Base-by-base conservation (phyloP, 202 grass and related monocot genomes). In the Eragrostis tef region DNA sequence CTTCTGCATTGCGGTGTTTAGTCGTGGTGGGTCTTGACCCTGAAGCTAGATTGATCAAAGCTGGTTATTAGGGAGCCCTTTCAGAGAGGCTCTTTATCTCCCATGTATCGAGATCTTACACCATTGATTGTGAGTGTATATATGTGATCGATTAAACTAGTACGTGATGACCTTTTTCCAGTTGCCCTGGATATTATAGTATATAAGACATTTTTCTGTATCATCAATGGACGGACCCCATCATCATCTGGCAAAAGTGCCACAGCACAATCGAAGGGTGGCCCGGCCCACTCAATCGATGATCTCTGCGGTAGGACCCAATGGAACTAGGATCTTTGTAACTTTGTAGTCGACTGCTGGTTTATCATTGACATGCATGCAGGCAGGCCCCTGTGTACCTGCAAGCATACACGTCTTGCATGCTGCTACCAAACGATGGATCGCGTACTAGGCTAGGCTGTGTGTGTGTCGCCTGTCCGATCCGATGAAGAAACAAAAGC, bases 301-400 rank as follows among this genome's bases (percentile, higher is more conserved):
- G 16, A 20, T 54, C 14, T 5, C 19, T 25, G 56, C 34, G 3
- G 43, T 54, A 70, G 87, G 77, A 54, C 70, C 81, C 87, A 8
- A 14, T n/a, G 76, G 48, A 88, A 85, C 81, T 68, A 76, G 70
- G 81, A 88, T 84, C 50, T 80, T 88, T 88, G 86, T 84, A 75
- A 47, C 14, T 88, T 84, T 80, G 62, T 75, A 12, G 14, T 27
- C 13, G 75, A 64, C 45, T 31, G 13, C 34, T 59, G 25, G 63
- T 79, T 14, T 51, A 84, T 62, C 68, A 57, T 60, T 65, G 74
- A 41, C 9, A 61, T 67, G 41, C 47, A 58, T 75, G 50, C 45
- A 60, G 3, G 36, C 7, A 46, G 73, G 47, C 19, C 69, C 29
- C 41, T 12, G 15, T 6, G 19, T 73, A 29, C 3, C 21, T 25